These are phyloP conservation scores for Scutellaria baicalensis DNA, from an alignment of 257 asterid species.

Conservation along the genomic window DNA sequence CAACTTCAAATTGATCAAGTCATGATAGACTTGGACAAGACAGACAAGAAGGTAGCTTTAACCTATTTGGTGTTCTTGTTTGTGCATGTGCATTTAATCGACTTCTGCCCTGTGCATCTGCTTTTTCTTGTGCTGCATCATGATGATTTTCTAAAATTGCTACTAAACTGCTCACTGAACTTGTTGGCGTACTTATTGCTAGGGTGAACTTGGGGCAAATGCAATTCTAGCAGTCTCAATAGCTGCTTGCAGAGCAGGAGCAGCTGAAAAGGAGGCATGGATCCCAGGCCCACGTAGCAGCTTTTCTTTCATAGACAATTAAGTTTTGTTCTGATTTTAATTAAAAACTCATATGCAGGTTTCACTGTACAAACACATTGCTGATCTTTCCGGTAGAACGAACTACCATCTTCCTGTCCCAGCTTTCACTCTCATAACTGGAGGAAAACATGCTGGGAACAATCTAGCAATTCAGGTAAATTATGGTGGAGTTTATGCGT, in stretches of 20 bases:
- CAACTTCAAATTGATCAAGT: constrained; percentile 97
- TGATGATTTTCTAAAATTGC: background rate
- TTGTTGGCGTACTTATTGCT: constrained; percentile 16
- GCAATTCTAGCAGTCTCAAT: constrained; percentile 95
- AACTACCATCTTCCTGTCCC: constrained; percentile 76
- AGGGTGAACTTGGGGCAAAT: constrained; percentile 98
- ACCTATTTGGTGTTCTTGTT: background rate
- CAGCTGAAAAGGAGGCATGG: constrained; percentile 93
- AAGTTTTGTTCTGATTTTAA: background rate
- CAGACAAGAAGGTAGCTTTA: constrained; percentile 77
- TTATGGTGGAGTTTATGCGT: background rate
- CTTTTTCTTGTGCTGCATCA: background rate
- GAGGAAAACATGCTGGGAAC: constrained; percentile 89
- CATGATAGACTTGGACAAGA: constrained; percentile 97
- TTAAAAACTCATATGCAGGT: constrained; percentile 44
- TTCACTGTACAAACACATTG: constrained; percentile 90
- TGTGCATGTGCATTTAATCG: background rate
- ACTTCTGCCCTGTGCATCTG: background rate
- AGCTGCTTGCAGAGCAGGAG: constrained; percentile 99
- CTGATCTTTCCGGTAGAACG: constrained; percentile 88
- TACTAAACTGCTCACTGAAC: background rate
- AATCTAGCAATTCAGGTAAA: constrained; percentile 72
- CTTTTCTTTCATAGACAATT: background rate
- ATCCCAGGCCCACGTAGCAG: constrained; percentile 1
- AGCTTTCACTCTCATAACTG: constrained; percentile 82